Conservation (phyloP, 2,329 filamentous ascomycete species). For the Monilinia fructicola region DNA sequence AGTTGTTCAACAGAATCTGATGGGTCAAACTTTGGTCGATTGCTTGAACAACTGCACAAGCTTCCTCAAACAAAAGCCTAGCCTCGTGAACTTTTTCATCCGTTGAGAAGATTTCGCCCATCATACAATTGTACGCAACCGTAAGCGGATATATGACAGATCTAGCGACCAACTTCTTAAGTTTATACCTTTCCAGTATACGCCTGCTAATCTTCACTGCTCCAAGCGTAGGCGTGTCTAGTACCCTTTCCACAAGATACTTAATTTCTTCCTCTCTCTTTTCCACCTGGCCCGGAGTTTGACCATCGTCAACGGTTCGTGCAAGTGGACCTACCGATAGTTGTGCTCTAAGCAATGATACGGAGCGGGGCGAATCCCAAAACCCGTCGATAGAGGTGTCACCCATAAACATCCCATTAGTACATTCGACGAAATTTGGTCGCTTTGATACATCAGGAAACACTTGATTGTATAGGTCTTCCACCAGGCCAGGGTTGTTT, state of each 20-base stretch:
- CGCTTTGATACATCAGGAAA: constrained; percentile 5
- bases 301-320: constrained; percentile 13
- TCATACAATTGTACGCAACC: constrained; percentile 16
- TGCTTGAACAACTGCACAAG: constrained; percentile 1
- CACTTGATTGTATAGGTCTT: background rate
- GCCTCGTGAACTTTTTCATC: constrained; percentile 11
- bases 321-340: constrained; percentile 9
- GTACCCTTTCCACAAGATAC: background rate
- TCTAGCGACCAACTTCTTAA: constrained; percentile 3
- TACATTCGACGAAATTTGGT: constrained; percentile 13
- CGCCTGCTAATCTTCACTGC: background rate
- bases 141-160: constrained; percentile 16
- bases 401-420: background rate
- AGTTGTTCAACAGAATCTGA: background rate
- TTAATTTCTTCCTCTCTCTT: constrained; percentile 8
- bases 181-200: background rate
- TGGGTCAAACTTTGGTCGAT: background rate
- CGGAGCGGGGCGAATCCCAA: constrained; percentile 1
- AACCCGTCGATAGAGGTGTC: background rate
- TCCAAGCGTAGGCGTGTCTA: constrained; percentile 3
- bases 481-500: constrained; percentile 2
- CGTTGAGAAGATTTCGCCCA: constrained; percentile 15
- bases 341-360: background rate
- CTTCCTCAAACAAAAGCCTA: constrained; percentile 5
- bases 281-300: background rate